Evolutionary conservation across 352 stramenopile genomes (phyloP).

Genomic region (Phytophthora litchii): DNA sequence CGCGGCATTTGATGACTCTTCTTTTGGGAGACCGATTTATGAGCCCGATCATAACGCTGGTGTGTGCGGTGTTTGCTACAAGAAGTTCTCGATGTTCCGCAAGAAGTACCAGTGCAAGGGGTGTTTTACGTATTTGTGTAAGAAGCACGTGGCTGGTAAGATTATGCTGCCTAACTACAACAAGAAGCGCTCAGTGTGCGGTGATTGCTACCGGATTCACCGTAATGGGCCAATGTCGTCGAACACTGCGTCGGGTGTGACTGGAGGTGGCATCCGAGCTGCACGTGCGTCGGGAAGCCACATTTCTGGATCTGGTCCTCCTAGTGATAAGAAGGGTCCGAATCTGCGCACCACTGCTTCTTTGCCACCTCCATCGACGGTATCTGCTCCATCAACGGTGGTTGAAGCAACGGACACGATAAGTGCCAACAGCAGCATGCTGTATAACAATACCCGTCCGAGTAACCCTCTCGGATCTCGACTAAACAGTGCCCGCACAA

Average conservation of each 20-base stretch:
- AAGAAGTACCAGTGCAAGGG: constrained; percentile 89
- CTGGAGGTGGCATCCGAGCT: constrained; percentile 21
- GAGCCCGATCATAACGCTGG: constrained; percentile 59
- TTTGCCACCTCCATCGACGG: constrained; percentile 25
- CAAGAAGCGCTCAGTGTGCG: constrained; percentile 80
- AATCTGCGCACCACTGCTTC: constrained; percentile 23
- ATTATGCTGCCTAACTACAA: constrained; percentile 57
- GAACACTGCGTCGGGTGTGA: constrained; percentile 26
- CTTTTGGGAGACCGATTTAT: constrained; percentile 42
- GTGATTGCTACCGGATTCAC: constrained; percentile 77
- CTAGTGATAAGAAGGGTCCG: constrained; percentile 33
- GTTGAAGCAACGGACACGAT: constrained; percentile 35
- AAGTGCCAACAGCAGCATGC: constrained; percentile 33
- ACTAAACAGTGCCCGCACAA: constrained; percentile 30
- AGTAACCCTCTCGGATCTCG: constrained; percentile 30
- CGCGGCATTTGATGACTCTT: constrained; percentile 31
- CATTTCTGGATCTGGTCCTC: constrained; percentile 29
- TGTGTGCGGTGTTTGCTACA: constrained; percentile 83
- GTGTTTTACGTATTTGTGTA: constrained; percentile 79
- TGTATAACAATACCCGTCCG: constrained; percentile 25
- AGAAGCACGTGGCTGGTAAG: constrained; percentile 83
- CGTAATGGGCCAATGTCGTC: constrained; percentile 57
- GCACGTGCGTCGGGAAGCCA: constrained; percentile 29
- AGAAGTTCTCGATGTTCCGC: constrained; percentile 87
- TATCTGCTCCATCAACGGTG: constrained; percentile 32